Percentiles rank a stretch among this genome's conserved stretches.
phyloP scores from a whole-genome alignment of 495 filamentous ascomycete species.

The Xylaria intraflava region DNA sequence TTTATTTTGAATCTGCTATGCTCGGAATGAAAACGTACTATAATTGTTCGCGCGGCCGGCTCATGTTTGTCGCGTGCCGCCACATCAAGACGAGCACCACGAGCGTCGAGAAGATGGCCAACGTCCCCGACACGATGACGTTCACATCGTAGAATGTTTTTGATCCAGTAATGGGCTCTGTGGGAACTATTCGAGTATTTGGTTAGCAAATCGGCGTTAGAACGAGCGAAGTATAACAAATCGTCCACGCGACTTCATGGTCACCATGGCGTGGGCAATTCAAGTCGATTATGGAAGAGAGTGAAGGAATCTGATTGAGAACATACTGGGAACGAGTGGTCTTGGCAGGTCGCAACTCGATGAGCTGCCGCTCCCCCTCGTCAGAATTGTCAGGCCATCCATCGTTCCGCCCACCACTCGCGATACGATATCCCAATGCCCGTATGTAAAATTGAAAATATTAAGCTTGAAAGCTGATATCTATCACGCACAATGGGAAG shows the following conservation, averaged over 20 bases:
- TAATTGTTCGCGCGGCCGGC: slow-evolving; percentile 8
- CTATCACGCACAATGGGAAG: too few relatives aligned
- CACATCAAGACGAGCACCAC: slow-evolving; percentile 4
- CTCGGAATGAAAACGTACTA: not conserved
- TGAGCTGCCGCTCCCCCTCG: not conserved
- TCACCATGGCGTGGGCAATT: not conserved
- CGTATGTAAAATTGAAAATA: not conserved
- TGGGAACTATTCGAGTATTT: slow-evolving; percentile 4
- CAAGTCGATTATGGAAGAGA: not conserved
- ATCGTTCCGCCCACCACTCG: not conserved
- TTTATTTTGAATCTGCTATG: not conserved
- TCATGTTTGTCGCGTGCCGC: slow-evolving; percentile 10
- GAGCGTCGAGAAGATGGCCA: slow-evolving; percentile 6
- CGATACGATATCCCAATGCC: not conserved
- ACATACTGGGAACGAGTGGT: slow-evolving; percentile 6
- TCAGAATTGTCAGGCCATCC: not conserved
- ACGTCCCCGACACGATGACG: not conserved
- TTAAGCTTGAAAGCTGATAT: too few relatives aligned
- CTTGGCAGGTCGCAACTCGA: slow-evolving; percentile 2
- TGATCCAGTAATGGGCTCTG: slow-evolving; percentile 4
- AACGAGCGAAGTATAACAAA: not conserved
- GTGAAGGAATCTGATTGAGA: too few relatives aligned
- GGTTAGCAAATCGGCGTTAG: not conserved
- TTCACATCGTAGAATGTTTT: slow-evolving; percentile 10
- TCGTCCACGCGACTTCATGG: not conserved